A percentile compares a stretch with the other conserved stretches of the same genome.
Conservation (phyloP, 306 rosid genomes). For the Quercus variabilis region DNA sequence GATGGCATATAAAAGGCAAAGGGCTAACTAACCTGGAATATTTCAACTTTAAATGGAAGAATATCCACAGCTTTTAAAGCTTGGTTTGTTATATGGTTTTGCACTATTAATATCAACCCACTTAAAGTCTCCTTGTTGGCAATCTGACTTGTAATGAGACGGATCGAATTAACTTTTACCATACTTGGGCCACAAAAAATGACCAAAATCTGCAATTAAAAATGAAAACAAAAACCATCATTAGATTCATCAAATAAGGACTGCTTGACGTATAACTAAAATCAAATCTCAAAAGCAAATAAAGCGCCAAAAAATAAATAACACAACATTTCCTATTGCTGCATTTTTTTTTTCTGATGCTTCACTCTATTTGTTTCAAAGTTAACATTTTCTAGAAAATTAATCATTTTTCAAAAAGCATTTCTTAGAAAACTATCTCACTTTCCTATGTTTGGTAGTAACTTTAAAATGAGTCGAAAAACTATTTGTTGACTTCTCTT, state of each 20-base stretch:
- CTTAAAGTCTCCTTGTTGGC: conserved; percentile 56
- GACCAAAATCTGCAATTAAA: conserved; percentile 62
- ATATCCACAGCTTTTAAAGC: conserved; percentile 63
- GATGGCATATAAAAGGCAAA: neutral
- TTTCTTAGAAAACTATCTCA: no score
- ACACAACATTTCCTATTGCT: neutral
- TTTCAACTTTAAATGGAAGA: conserved; percentile 67
- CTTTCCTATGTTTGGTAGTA: no score
- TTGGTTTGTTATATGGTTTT: conserved; percentile 64
- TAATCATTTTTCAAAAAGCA: no score
- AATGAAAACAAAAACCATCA: neutral
- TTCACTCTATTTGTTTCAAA: neutral
- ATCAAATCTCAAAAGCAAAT: neutral
- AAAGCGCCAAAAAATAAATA: neutral
- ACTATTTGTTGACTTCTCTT: no score
- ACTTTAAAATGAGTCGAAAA: no score
- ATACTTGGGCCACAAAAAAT: conserved; percentile 53
- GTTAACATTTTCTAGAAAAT: no score
- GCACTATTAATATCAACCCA: conserved; percentile 63
- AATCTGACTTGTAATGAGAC: conserved; percentile 58
- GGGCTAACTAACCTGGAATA: conserved; percentile 72
- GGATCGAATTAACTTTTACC: conserved; percentile 57
- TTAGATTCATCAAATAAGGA: neutral
- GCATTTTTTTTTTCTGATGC: neutral
- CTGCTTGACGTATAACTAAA: no score